phyloP scores from a whole-genome alignment of 2,329 filamentous ascomycete species.

The Phyllosticta citrichinensis region DNA sequence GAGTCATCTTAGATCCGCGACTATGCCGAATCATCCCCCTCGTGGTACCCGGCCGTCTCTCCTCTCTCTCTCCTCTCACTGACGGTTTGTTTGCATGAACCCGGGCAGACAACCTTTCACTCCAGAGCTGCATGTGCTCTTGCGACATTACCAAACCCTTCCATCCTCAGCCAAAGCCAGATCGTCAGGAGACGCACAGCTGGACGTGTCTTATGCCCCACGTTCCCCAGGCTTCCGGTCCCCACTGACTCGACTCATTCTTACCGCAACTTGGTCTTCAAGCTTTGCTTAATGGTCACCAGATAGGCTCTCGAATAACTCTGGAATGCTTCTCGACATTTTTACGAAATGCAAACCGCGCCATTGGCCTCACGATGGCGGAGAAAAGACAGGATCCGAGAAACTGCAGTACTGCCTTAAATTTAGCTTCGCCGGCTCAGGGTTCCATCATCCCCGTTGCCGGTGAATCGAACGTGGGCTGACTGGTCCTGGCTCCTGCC shows the following conservation, averaged over 20 bases:
- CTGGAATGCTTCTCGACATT: not conserved
- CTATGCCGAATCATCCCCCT: too few species aligned
- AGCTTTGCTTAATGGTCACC: not conserved
- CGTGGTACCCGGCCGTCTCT: too few species aligned
- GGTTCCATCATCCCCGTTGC: not conserved
- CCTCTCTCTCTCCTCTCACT: too few species aligned
- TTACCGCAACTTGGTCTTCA: not conserved
- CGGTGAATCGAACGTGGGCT: not conserved
- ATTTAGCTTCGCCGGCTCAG: not conserved
- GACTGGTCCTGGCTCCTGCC: not conserved
- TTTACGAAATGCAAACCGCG: not conserved
- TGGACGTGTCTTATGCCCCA: not conserved
- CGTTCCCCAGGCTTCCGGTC: not conserved
- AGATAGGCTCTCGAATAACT: not conserved
- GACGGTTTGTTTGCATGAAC: too few species aligned
- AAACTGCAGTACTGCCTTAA: not conserved
- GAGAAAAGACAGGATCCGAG: not conserved
- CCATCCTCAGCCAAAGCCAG: not conserved
- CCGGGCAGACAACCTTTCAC: too few species aligned
- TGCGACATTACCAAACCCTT: not conserved
- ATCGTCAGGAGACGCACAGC: not conserved
- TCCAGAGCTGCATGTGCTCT: not conserved
- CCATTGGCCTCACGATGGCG: not conserved
- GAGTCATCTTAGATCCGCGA: too few species aligned
- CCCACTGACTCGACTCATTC: not conserved